Evolutionary conservation across 352 stramenopile species (phyloP), one percentile per base, ranked within the genome.

Genomic region (Globisporangium viniferum): DNA sequence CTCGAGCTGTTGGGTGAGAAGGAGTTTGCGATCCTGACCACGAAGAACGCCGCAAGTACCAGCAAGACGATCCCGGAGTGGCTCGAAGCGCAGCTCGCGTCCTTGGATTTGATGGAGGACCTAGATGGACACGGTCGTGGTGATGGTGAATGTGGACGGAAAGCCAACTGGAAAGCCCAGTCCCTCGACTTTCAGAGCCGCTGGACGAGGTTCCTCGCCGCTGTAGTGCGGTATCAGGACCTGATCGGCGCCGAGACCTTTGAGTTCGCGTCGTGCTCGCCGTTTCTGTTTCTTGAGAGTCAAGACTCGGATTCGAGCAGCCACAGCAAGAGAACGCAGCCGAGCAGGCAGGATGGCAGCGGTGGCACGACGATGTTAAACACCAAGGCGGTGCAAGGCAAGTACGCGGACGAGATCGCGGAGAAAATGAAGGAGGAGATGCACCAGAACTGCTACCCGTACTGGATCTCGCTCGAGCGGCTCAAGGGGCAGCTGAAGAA

Each of bases 371-470:
- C 54, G 22, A 39, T n/a, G 1, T 64, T 75, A 57, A 74, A 79
- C 62, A 41, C 78, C 27, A 76, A 74, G 54, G 62, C 66, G 2
- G 70, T 86, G 10, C 70, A 77, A 2, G 57, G 60, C 33, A 83
- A 84, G 55, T 88, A 85, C 44, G 71, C 74, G 7, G 75, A 80
- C 9, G 78, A 86, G 54, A 80, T 88, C 29, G 59, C 74, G 0
- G 72, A 80, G n/a, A 82, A 80, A 36, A 83, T 88, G 67, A 57
- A 63, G 22, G 80, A 86, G 7, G 76, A 79, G 55, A 80, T 84
- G 68, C 65, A 67, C 54, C 67, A 68, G 35, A 70, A 58, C 39
- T 88, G 78, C 31, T 74, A 78, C 24, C 80, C 74, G 18, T 88
- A 80, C 54, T 88, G 80, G 78, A 78, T 69, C 31, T 64, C 62